Percentiles rank a stretch among this genome's conserved stretches.
Evolutionary conservation across 768 basidiomycete genomes (phyloP).

Genomic region (Termitomyces sp.): DNA sequence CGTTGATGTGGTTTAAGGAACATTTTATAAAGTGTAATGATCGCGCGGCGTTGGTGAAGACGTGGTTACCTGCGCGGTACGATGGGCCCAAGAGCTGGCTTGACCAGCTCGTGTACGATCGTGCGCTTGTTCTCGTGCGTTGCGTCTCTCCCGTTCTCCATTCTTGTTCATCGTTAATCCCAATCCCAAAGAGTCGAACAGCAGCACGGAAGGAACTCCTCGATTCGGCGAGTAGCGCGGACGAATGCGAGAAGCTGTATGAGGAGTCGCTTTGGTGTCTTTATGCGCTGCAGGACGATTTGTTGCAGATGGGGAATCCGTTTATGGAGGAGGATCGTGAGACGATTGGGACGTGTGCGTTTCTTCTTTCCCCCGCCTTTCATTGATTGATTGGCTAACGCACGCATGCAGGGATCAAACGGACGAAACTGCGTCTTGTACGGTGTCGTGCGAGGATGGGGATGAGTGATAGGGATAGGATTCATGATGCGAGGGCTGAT

Average conservation of each 20-base stretch:
- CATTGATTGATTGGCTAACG: not conserved
- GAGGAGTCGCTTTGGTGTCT: slow-evolving; percentile 95
- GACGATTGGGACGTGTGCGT: slow-evolving; percentile 74
- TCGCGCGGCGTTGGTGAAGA: slow-evolving; percentile 83
- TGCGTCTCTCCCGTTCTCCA: not conserved
- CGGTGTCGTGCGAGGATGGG: slow-evolving; percentile 73
- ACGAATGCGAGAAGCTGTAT: slow-evolving; percentile 91
- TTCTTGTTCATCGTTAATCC: not conserved
- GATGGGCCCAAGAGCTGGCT: slow-evolving; percentile 80
- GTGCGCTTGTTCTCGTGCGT: slow-evolving; percentile 80
- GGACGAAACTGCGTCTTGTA: slow-evolving; percentile 79
- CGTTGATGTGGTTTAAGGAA: slow-evolving; percentile 86
- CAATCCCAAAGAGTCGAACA: slow-evolving; percentile 72
- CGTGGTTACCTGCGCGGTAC: slow-evolving; percentile 81
- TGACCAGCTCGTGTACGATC: slow-evolving; percentile 91
- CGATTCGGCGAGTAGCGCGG: slow-evolving; percentile 69
- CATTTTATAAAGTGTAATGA: slow-evolving; percentile 95
- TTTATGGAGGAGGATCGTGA: slow-evolving; percentile 81
- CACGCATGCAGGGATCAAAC: slow-evolving; percentile 64
- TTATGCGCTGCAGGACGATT: slow-evolving; percentile 87
- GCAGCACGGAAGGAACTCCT: slow-evolving; percentile 90
- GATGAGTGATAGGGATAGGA: slow-evolving; percentile 70
- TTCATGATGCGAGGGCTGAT: slow-evolving; percentile 75
- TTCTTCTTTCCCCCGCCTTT: not conserved
- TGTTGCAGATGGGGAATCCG: slow-evolving; percentile 76